Conservation (phyloP, 192 early-diverging fungal genomes). For the Kickxella alabastrina region DNA sequence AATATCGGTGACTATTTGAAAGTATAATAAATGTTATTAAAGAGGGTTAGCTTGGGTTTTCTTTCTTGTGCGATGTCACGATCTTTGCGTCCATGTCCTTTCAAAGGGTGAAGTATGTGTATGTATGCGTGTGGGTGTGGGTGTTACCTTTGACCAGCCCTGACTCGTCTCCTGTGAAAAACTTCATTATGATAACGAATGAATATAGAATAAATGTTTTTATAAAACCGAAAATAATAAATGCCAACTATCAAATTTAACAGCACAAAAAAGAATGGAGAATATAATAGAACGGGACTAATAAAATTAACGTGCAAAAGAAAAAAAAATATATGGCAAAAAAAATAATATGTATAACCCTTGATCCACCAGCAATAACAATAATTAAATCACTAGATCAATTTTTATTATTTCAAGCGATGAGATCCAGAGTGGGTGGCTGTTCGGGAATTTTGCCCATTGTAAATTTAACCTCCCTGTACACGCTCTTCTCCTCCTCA, state of each 20-base stretch:
- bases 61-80: too few relatives aligned
- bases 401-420: neutral
- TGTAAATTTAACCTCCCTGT: slow-evolving; percentile 16
- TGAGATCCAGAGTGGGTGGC: slow-evolving; percentile 25
- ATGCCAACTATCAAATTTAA: neutral
- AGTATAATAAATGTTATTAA: too few relatives aligned
- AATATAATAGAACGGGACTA: neutral
- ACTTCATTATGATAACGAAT: slow-evolving; percentile 26
- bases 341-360: neutral
- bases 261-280: neutral
- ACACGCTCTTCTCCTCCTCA: slow-evolving; percentile 21
- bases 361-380: neutral
- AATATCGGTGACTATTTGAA: slow-evolving; percentile 19
- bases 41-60: too few relatives aligned
- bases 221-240: neutral
- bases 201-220: neutral
- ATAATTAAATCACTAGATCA: slow-evolving; percentile 10
- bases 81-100: too few relatives aligned
- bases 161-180: slow-evolving; percentile 52
- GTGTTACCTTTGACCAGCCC: slow-evolving; percentile 47
- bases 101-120: too few relatives aligned
- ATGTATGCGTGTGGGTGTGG: too few relatives aligned
- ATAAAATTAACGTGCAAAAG: neutral
- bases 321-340: slow-evolving; percentile 12
- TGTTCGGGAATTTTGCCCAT: slow-evolving; percentile 31